These are phyloP conservation scores for Xylaria sp. DNA, from an alignment of 495 filamentous ascomycete genomes.

Conservation along the genomic window DNA sequence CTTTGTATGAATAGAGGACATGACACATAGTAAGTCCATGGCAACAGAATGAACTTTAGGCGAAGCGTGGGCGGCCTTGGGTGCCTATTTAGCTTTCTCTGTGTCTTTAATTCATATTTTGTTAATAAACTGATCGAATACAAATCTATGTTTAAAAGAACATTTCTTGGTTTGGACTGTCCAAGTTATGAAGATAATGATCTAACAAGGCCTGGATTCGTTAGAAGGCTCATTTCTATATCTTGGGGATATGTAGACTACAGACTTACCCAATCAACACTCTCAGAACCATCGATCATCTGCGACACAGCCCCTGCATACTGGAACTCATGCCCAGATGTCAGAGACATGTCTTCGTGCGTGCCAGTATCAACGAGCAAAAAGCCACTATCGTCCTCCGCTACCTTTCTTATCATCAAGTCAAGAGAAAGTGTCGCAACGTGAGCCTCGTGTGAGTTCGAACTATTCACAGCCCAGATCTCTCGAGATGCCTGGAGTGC, in stretches of 20 bases:
- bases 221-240: not conserved
- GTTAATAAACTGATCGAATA: not conserved
- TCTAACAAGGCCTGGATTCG: slow-evolving; percentile 3
- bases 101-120: too few relatives aligned
- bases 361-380: not conserved
- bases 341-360: not conserved
- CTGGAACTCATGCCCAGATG: slow-evolving; percentile 20
- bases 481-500: slow-evolving; percentile 7
- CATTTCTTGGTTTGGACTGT: not conserved
- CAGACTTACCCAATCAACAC: slow-evolving; percentile 31
- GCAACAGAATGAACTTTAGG: too few relatives aligned
- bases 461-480: slow-evolving; percentile 8
- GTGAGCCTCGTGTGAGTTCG: slow-evolving; percentile 28
- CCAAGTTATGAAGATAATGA: slow-evolving; percentile 16
- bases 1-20: too few relatives aligned
- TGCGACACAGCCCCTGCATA: slow-evolving; percentile 42
- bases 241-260: not conserved
- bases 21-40: too few relatives aligned
- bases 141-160: not conserved
- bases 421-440: slow-evolving; percentile 32
- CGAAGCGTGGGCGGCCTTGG: too few relatives aligned
- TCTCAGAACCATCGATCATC: slow-evolving; percentile 43
- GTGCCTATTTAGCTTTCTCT: too few relatives aligned
- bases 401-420: slow-evolving; percentile 40
- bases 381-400: not conserved